These are phyloP conservation scores for Amanita polypyramis DNA, from an alignment of 768 basidiomycete genomes.

Conservation along the genomic window DNA sequence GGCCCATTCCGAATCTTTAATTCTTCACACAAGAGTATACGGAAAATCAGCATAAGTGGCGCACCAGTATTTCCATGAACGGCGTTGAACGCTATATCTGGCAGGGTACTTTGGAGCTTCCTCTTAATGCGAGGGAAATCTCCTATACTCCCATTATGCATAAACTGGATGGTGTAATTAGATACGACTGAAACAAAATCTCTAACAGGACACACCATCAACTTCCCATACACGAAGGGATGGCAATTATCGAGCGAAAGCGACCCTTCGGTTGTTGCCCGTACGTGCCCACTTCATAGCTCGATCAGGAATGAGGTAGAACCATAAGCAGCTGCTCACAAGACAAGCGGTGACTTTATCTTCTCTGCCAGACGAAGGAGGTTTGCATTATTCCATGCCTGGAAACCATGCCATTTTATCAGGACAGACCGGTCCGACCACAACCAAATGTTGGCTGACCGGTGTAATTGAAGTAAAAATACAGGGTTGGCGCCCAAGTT, in stretches of 20 bases:
- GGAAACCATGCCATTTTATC: not conserved
- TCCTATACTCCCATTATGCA: slow-evolving; percentile 95
- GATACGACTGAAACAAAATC: not conserved
- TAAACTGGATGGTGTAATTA: slow-evolving; percentile 46
- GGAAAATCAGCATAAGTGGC: slow-evolving; percentile 8
- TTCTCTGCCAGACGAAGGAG: slow-evolving; percentile 92
- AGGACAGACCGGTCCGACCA: not conserved
- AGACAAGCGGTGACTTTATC: slow-evolving; percentile 91
- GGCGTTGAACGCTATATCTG: slow-evolving; percentile 77
- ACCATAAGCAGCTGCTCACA: slow-evolving; percentile 38
- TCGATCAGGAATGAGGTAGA: slow-evolving; percentile 3
- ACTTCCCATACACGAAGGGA: slow-evolving; percentile 83
- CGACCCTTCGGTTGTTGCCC: slow-evolving; percentile 87
- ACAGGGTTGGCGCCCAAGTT: slow-evolving; percentile 81
- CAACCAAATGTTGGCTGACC: slow-evolving; percentile 30
- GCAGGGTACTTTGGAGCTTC: slow-evolving; percentile 58
- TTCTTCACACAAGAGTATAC: not conserved
- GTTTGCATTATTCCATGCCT: slow-evolving; percentile 98
- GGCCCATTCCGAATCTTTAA: slow-evolving; percentile 89
- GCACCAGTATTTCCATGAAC: slow-evolving; percentile 90
- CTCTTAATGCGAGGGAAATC: slow-evolving; percentile 79
- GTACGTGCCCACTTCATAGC: slow-evolving; percentile 68
- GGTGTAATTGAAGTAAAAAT: slow-evolving; percentile 95
- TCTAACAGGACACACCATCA: slow-evolving; percentile 57
- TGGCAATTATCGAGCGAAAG: slow-evolving; percentile 93